Percentiles rank a stretch among this genome's conserved stretches.
phyloP scores from a whole-genome alignment of 768 basidiomycete species.

The Pleurotus salmoneostramineus region DNA sequence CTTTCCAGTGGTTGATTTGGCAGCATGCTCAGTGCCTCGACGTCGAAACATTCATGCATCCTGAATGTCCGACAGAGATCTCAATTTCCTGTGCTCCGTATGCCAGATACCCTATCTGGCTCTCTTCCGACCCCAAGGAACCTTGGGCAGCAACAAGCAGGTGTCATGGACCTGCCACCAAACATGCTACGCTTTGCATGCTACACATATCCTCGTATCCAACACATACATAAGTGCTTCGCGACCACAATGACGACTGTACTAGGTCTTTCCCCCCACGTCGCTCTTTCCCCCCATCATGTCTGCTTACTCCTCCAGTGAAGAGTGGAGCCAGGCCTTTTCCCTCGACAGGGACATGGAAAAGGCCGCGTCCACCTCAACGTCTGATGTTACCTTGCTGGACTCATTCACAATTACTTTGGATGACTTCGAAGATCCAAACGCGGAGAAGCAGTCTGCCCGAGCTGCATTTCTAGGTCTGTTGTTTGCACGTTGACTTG shows the following conservation, averaged over 20 bases:
- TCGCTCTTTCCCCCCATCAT: constrained; percentile 1
- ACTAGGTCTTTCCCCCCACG: constrained; percentile 4
- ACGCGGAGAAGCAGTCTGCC: constrained; percentile 32
- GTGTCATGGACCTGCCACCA: not conserved
- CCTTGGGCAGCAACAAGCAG: not conserved
- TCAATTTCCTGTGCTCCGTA: too few relatives aligned
- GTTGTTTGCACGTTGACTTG: constrained; percentile 12
- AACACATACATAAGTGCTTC: constrained; percentile 4
- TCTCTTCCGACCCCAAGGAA: not conserved
- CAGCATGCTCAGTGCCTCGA: not conserved
- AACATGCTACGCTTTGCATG: constrained; percentile 3
- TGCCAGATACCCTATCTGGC: not conserved
- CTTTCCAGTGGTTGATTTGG: not conserved
- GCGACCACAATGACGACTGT: constrained; percentile 5
- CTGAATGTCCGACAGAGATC: too few relatives aligned
- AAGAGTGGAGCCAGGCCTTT: constrained; percentile 7
- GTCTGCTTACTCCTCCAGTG: constrained; percentile 8
- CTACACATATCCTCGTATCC: not conserved
- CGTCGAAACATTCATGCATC: not conserved
- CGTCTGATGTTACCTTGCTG: constrained; percentile 4
- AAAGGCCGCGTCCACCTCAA: not conserved
- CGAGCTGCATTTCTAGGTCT: constrained; percentile 32
- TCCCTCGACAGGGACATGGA: constrained; percentile 6
- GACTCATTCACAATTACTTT: constrained; percentile 5
- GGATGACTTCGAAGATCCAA: constrained; percentile 37